Base-by-base conservation (phyloP, 2,329 filamentous ascomycete species). In the Zopfia rhizophila region DNA sequence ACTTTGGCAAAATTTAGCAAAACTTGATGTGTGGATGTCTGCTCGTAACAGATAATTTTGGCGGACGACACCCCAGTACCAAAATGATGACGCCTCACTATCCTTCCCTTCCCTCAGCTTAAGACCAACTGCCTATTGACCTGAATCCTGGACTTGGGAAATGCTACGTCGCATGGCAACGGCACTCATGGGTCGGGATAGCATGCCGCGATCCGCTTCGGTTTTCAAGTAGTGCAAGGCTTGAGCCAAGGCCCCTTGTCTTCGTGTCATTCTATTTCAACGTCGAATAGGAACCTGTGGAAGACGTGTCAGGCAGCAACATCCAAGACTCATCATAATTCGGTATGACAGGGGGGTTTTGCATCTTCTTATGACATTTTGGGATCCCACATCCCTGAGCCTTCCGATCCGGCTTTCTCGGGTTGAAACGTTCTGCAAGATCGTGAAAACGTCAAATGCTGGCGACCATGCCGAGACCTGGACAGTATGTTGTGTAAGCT, bases 221-320 rank as follows among this genome's bases (percentile, higher is more conserved):
- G 39, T 39, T 45, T 38, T 51, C 43, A 43, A 35, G 58, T 56
- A 31, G 53, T 45, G 48, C 50, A 46, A 55, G 41, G 45, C 43
- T 51, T 48, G 42, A 50, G 57, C 55, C 55, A 57, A 59, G 55
- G 31, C 44, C 37, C 45, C 40, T 18, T 36, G 38, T 53, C 48
- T 45, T 56, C 39, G 45, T 58, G 41, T 55, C 46, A 53, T 51
- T 38, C 30, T 21, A 32, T 29, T 27, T n/a, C 22, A 10, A 35
- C 38, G 35, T 47, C 60, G 47, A 65, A 61, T 63, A 44, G 57
- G 56, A 65, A 45, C 50, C 38, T 17, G 25, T 47, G 57, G 55
- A 31, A 36, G 36, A 38, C 38, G 46, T 51, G 46, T 50, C 48
- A 55, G 43, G 23, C 46, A 50, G 53, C 48, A 35, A 47, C 40